Evolutionary conservation across 1,139 yeast species (phyloP).

Genomic region (Scheffersomyces quercinus): DNA sequence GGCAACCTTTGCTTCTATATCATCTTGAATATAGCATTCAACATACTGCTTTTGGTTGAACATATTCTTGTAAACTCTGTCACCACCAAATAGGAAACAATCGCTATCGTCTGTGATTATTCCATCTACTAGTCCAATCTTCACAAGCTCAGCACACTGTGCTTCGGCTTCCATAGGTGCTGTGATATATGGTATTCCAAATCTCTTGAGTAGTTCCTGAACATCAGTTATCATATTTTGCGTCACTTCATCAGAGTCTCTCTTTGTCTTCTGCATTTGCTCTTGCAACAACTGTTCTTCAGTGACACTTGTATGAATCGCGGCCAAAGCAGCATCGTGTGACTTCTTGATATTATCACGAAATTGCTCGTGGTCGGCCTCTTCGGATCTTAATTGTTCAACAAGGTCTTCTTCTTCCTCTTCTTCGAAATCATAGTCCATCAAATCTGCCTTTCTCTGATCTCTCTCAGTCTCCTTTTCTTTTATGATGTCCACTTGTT

Average conservation of each 20-base stretch:
- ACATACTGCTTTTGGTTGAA: conserved; percentile 92
- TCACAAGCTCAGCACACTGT: conserved; percentile 81
- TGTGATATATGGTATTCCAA: conserved; percentile 91
- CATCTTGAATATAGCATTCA: conserved; percentile 71
- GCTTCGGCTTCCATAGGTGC: conserved; percentile 99
- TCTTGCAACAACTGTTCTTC: conserved; percentile 58
- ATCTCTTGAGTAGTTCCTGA: conserved; percentile 78
- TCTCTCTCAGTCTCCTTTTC: conserved; percentile 2
- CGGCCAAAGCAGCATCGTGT: conserved; percentile 17
- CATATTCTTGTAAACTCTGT: conserved; percentile 83
- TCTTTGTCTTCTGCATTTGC: conserved; percentile 63
- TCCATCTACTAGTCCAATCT: conserved; percentile 81
- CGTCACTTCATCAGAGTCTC: conserved; percentile 93
- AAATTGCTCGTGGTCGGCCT: conserved; percentile 68
- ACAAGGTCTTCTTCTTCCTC: conserved; percentile 71
- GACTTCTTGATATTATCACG: conserved; percentile 43
- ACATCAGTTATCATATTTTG: conserved; percentile 85
- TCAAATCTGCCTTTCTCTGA: conserved; percentile 19
- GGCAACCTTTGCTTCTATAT: conserved; percentile 66
- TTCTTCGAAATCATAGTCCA: conserved; percentile 70
- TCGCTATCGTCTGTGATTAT: conserved; percentile 97
- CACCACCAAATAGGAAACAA: conserved; percentile 92
- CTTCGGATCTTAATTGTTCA: conserved; percentile 66
- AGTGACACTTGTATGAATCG: conserved; percentile 38
- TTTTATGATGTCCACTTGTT: conserved; percentile 5